Evolutionary conservation across 2,329 filamentous ascomycete genomes (phyloP).

Genomic region (Fusarium miscanthi): DNA sequence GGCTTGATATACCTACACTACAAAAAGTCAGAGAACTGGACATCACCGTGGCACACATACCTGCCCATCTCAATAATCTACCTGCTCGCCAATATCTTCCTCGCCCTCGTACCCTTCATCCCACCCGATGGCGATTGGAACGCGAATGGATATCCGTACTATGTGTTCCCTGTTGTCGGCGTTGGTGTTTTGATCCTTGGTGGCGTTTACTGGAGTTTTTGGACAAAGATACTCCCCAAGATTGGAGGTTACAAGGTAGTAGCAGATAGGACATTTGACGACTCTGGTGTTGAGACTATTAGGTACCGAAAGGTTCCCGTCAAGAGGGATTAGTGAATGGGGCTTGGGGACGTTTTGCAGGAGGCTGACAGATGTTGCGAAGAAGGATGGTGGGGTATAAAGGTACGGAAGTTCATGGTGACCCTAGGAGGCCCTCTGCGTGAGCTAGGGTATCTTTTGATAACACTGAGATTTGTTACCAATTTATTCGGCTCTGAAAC

Average conservation of each 20-base stretch:
- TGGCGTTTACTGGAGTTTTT: constrained; percentile 63
- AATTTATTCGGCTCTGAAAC: too few relatives aligned
- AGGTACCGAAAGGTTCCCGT: constrained; percentile 53
- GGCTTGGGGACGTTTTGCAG: background rate
- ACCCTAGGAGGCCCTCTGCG: too few relatives aligned
- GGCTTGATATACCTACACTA: constrained; percentile 65
- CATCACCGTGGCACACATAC: constrained; percentile 63
- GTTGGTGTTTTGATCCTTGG: constrained; percentile 63
- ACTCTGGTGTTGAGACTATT: constrained; percentile 54
- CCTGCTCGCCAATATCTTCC: constrained; percentile 62
- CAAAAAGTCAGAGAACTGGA: constrained; percentile 63
- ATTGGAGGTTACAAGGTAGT: constrained; percentile 63
- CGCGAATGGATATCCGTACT: constrained; percentile 65
- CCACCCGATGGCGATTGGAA: constrained; percentile 61
- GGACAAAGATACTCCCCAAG: constrained; percentile 62
- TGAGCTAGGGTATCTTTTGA: too few relatives aligned
- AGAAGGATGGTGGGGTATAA: too few relatives aligned
- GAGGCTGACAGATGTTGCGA: fast-evolving
- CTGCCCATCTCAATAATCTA: constrained; percentile 61
- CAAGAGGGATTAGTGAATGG: constrained; percentile 20
- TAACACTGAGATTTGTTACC: too few relatives aligned
- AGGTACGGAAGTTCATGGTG: too few relatives aligned
- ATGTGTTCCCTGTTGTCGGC: constrained; percentile 66
- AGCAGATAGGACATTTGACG: constrained; percentile 56
- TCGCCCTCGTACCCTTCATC: constrained; percentile 65